Evolutionary conservation across 2,329 filamentous ascomycete species (phyloP).

Genomic region (Phialophora verrucosa): DNA sequence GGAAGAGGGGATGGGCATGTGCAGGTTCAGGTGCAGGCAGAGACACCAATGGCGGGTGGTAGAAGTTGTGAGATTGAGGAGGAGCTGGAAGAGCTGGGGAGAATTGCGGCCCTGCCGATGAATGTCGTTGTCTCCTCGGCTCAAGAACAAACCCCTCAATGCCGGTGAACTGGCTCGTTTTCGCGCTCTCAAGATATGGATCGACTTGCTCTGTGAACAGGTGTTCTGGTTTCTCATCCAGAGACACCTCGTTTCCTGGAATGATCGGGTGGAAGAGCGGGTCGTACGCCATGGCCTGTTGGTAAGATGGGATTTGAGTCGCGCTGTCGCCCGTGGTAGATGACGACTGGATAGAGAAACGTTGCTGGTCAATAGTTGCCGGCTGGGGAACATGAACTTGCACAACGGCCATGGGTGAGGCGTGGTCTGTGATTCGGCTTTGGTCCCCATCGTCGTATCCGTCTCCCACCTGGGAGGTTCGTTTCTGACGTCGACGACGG

Average conservation of each 20-base stretch:
- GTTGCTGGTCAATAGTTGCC: too few species aligned
- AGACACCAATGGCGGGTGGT: background rate
- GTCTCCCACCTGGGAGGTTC: background rate
- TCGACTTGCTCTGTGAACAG: too few species aligned
- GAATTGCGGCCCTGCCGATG: background rate
- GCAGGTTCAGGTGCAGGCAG: background rate
- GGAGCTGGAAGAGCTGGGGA: background rate
- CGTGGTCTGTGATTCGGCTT: background rate
- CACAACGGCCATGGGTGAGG: background rate
- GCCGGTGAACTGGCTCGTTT: too few species aligned
- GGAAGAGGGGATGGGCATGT: background rate
- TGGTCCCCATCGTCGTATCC: background rate
- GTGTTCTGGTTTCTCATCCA: too few species aligned
- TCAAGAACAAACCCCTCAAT: background rate
- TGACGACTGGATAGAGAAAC: too few species aligned
- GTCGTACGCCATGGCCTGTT: too few species aligned
- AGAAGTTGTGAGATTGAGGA: background rate
- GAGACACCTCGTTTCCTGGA: too few species aligned
- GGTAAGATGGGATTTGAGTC: conserved; percentile 1
- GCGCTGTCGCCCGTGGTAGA: background rate
- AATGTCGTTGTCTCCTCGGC: background rate
- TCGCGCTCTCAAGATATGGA: too few species aligned
- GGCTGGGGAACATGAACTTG: background rate
- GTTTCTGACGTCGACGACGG: conserved; percentile 8
- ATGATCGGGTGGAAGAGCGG: too few species aligned